Evolutionary conservation across 306 rosid species (phyloP), one percentile per base, ranked within the genome.

Genomic region (Leucaena leucocephala): DNA sequence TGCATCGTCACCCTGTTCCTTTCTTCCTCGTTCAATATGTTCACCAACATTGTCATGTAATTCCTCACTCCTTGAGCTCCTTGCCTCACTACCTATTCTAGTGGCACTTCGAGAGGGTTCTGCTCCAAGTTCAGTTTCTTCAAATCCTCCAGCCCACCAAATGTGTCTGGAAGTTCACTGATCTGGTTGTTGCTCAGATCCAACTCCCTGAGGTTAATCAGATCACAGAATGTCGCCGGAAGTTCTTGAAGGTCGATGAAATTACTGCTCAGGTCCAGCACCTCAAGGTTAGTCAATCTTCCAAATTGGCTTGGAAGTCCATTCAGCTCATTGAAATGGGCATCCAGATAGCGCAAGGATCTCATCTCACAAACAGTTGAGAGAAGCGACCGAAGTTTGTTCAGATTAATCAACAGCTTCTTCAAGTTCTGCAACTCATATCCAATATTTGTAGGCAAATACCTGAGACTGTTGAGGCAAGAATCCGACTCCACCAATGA

Each of bases 161-260:
- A 96, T 54, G 99, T 90, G 65, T 86, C 91, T 0, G 99, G 99
- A 68, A 96, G 93, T 22, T 88, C 91, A 45, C 75, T 90, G 55
- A 96, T 91, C 85, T 96, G 99, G 81, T 96, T 93, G 76, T 93
- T 95, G 87, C 99, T 91, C 74, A 95, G 90, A 72, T 95, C 97
- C 79, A 95, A 88, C 84, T 95, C 99, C 86, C 45, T 91, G 80
- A 96, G 98, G 87, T 86, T 93, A 76, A 83, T 84, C 85, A 96
- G 86, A 74, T 93, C 98, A 50, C 98, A 97, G 74, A 96, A 83
- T 36, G 97, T 89, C 52, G 85, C 90, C 0, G 99, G 99, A 68
- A 96, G 99, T 84, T 91, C 97, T 35, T 59, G 86, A 48, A 96
- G 88, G 82, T 93, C 99, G 33, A 73, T 88, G 67, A 96, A 96